Percentiles rank a stretch among this genome's conserved stretches.
These are phyloP conservation scores for Penicillium vulpinum DNA, from an alignment of 2,329 filamentous ascomycete species.

Conservation along the genomic window DNA sequence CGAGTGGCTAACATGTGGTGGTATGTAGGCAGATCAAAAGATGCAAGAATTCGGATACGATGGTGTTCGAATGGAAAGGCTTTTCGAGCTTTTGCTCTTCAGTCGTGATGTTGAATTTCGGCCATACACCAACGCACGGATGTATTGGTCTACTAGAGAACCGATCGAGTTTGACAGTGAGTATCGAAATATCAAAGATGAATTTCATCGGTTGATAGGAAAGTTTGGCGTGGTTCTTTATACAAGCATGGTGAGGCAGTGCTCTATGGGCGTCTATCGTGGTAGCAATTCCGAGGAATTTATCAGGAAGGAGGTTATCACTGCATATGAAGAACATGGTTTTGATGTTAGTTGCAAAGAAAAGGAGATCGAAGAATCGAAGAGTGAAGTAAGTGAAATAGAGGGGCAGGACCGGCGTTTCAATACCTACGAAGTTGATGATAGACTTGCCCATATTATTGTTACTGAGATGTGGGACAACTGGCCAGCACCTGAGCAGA, in stretches of 20 bases:
- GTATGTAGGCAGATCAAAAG: neutral
- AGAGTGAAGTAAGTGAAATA: neutral
- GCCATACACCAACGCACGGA: neutral
- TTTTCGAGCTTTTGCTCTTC: neutral
- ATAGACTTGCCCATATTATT: no score
- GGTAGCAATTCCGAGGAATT: neutral
- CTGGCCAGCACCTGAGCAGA: no score
- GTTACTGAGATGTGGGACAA: no score
- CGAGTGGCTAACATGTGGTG: neutral
- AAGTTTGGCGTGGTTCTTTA: neutral
- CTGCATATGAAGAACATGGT: neutral
- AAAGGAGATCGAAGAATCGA: neutral
- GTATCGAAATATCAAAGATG: neutral
- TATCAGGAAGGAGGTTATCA: neutral
- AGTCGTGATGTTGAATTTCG: neutral
- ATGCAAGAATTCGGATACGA: neutral
- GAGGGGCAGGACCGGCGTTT: no score
- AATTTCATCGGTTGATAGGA: neutral
- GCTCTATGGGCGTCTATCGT: neutral
- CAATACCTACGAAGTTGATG: no score
- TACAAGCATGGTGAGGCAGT: neutral
- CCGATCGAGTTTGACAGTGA: neutral
- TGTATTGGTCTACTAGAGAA: neutral
- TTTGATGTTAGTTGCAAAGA: neutral
- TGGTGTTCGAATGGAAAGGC: neutral